These are phyloP conservation scores for Mortierella sp. DNA, from an alignment of 371 early-diverging fungal genomes.

Conservation along the genomic window DNA sequence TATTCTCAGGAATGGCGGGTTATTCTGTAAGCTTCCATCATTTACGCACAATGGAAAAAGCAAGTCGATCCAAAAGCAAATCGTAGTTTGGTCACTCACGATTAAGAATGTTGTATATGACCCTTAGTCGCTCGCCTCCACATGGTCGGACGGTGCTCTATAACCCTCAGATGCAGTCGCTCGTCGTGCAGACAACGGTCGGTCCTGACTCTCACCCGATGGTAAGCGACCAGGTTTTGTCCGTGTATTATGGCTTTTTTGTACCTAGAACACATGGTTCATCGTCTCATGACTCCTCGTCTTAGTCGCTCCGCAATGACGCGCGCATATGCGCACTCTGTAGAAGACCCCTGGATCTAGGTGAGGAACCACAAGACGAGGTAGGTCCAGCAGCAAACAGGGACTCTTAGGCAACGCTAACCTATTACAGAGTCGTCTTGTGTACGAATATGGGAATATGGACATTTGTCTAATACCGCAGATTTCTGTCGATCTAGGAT, in stretches of 20 bases:
- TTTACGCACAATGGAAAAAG: too few relatives aligned
- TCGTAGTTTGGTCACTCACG: not conserved
- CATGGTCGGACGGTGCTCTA: constrained; percentile 52
- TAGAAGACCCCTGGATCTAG: constrained; percentile 33
- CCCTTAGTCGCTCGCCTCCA: constrained; percentile 38
- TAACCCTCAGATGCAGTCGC: constrained; percentile 49
- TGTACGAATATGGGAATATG: not conserved
- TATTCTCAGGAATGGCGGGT: constrained; percentile 62
- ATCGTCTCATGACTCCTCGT: too few relatives aligned
- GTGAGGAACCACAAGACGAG: constrained; percentile 20
- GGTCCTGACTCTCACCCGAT: constrained; percentile 28
- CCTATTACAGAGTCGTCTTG: not conserved
- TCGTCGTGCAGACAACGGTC: constrained; percentile 27
- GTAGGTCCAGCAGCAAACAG: constrained; percentile 17
- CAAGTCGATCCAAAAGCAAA: too few relatives aligned
- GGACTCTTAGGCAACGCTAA: not conserved
- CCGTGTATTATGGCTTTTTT: too few relatives aligned
- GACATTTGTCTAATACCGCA: too few relatives aligned
- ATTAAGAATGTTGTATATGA: constrained; percentile 25
- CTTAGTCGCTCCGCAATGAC: constrained; percentile 28
- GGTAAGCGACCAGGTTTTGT: constrained; percentile 26
- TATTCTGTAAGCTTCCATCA: constrained; percentile 61
- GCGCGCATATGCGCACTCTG: constrained; percentile 34
- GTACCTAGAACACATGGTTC: too few relatives aligned
- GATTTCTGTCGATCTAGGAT: constrained; percentile 4